Base-by-base conservation (phyloP, 2,329 filamentous ascomycete species). In the Aureobasidium sp. region DNA sequence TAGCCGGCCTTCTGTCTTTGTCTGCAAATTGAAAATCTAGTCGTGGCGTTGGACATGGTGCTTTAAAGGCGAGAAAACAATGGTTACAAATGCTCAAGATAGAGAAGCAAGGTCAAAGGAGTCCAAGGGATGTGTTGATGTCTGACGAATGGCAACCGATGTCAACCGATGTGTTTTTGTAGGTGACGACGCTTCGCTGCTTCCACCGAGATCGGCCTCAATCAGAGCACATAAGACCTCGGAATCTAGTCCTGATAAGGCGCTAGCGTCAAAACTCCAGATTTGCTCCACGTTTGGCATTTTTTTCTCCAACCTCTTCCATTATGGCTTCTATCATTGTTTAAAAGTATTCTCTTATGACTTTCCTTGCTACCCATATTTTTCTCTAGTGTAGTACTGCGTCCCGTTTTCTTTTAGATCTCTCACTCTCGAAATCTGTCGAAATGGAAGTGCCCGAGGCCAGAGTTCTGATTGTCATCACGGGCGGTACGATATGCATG, bases 401-500 rank as follows among this genome's bases (percentile, higher is more conserved):
- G 20, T 22, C 22, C n/a, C 6, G 15, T 15, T 12, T 51, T 51
- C 3, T 14, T 8, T 39, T 7, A 27, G 3, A 31, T 8, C 37
- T 17, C 5, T 41, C 17, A 9, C 25, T 11, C 22, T n/a, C 6
- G n/a, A 5, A n/a, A 22, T 3, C 5, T 2, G 27, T 17, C 15
- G 42, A 37, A 3, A 48, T 53, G 49, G 60, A 62, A 41, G 49
- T 22, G 5, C 88, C 87, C 12, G 90, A 95, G 73, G 90, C 90
- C 27, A 82, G 89, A 63, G 89, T 97, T 14, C 81, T 97, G 66
- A 88, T 96, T 70, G 90, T 96, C 74, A 93, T 95, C 79, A 96
- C 92, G 14, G 91, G 83, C 64, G 89, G 88, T 48, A 91, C 88
- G 7, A 96, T 96, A 70, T 96, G 91, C 77, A 96, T 97, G 92